phyloP scores from a whole-genome alignment of 2,329 filamentous ascomycete genomes.

The Hymenotorrendiella dingleyae region DNA sequence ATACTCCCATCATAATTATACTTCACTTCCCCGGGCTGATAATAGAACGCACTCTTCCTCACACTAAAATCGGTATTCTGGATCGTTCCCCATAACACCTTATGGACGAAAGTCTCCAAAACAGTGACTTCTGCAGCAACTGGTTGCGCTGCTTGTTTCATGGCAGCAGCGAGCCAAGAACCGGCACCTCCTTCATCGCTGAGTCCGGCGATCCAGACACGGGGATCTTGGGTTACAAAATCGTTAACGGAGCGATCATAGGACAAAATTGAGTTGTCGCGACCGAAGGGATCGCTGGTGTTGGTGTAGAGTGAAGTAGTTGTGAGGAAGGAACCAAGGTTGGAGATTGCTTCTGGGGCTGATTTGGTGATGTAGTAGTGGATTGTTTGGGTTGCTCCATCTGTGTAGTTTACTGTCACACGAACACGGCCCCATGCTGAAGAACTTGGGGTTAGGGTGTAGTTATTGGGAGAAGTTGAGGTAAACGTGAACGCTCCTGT shows the following conservation, averaged over 20 bases:
- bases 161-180: constrained; percentile 46
- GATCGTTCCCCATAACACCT: constrained; percentile 44
- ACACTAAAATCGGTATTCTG: constrained; percentile 44
- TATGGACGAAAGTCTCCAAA: constrained; percentile 48
- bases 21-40: constrained; percentile 39
- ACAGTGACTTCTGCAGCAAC: constrained; percentile 42
- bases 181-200: constrained; percentile 55
- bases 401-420: constrained; percentile 42
- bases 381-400: constrained; percentile 44
- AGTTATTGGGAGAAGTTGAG: constrained; percentile 29
- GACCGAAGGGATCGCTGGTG: constrained; percentile 46
- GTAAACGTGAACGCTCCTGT: constrained; percentile 33
- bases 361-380: constrained; percentile 51
- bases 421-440: constrained; percentile 44
- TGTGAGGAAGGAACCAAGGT: constrained; percentile 48
- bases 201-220: constrained; percentile 54
- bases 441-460: constrained; percentile 38
- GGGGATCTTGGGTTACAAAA: constrained; percentile 40
- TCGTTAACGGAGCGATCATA: constrained; percentile 45
- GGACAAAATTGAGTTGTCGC: constrained; percentile 49
- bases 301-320: constrained; percentile 47
- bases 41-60: constrained; percentile 51
- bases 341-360: constrained; percentile 36
- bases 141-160: constrained; percentile 50
- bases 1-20: constrained; percentile 40